Conservation (phyloP, 192 early-diverging fungal genomes). For the Spizellomyces punctatus region DNA sequence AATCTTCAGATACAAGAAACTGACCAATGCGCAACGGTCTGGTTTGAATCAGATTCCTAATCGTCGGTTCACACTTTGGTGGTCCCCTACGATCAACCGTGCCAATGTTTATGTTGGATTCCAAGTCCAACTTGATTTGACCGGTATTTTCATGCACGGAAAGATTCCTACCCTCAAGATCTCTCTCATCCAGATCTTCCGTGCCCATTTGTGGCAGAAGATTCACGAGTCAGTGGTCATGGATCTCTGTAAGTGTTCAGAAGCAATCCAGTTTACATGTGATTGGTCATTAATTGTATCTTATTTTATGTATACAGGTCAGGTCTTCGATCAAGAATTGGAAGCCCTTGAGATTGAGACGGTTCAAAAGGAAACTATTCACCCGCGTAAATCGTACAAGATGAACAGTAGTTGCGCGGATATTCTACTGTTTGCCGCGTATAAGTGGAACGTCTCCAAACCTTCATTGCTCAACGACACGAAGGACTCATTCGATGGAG, state of each 20-base stretch:
- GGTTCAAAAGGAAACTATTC: constrained; percentile 98
- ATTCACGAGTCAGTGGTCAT: constrained; percentile 77
- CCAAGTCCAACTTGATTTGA: constrained; percentile 99
- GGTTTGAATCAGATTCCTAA: constrained; percentile 99
- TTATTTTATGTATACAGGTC: constrained; percentile 51
- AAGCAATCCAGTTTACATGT: constrained; percentile 7
- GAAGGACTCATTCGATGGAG: constrained; percentile 94
- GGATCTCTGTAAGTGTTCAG: constrained; percentile 21
- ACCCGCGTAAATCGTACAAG: constrained; percentile 99
- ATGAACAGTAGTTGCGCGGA: constrained; percentile 90
- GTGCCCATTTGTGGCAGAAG: constrained; percentile 99
- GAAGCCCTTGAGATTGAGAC: constrained; percentile 98
- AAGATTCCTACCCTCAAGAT: constrained; percentile 99
- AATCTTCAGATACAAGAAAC: constrained; percentile 77
- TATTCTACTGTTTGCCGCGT: constrained; percentile 89
- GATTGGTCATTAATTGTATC: background rate
- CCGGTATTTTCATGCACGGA: constrained; percentile 99
- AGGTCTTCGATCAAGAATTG: constrained; percentile 96
- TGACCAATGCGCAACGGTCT: constrained; percentile 96
- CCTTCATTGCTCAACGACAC: constrained; percentile 91
- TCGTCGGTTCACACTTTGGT: constrained; percentile 99
- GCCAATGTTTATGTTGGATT: constrained; percentile 99
- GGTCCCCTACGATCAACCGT: constrained; percentile 97
- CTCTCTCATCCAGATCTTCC: constrained; percentile 97
- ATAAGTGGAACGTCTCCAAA: constrained; percentile 98